phyloP scores from a whole-genome alignment of 768 basidiomycete species.

The Boletellus emodensis region DNA sequence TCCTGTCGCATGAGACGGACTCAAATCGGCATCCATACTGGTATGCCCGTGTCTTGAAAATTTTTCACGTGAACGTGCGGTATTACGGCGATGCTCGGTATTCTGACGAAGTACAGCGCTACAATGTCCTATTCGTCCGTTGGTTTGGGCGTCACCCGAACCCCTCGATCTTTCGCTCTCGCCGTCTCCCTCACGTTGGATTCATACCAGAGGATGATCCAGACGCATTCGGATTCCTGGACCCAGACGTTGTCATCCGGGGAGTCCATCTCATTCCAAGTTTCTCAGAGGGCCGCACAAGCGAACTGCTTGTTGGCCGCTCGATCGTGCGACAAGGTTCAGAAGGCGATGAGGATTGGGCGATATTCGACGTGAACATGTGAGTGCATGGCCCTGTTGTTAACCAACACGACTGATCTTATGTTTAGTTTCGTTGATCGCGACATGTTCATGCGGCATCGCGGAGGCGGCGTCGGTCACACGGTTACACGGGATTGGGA shows the following conservation, averaged over 20 bases:
- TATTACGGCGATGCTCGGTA: neutral
- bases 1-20: neutral
- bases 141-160: neutral
- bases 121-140: neutral
- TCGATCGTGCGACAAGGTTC: conserved; percentile 8
- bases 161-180: neutral
- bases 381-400: conserved; percentile 11
- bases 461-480: conserved; percentile 31
- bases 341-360: conserved; percentile 23
- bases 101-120: no score
- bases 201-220: neutral
- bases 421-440: neutral
- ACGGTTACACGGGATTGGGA: conserved; percentile 9
- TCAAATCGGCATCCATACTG: neutral
- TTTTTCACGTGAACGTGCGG: neutral
- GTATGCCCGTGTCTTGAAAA: neutral
- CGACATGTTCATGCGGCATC: conserved; percentile 21
- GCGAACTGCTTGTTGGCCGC: neutral
- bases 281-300: conserved; percentile 8
- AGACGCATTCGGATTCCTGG: neutral
- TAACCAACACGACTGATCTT: conserved; percentile 21
- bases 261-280: neutral
- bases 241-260: neutral
- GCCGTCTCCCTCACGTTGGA: neutral
- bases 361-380: conserved; percentile 28